phyloP scores from a whole-genome alignment of 2,329 filamentous ascomycete species.

The Beauveria sp. region DNA sequence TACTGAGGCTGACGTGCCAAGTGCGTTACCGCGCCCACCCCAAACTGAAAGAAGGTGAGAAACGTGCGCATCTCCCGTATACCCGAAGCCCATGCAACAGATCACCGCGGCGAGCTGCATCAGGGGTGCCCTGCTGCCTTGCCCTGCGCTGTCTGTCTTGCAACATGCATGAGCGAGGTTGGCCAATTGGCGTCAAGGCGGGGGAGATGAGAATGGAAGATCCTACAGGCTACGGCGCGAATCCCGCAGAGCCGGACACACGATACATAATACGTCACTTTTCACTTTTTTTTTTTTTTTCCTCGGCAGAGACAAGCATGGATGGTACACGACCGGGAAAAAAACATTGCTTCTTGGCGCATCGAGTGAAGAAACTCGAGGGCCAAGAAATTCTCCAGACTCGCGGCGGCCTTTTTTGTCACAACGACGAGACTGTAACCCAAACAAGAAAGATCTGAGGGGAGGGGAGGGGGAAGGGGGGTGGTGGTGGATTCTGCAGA shows the following conservation, averaged over 20 bases:
- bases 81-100: slow-evolving; percentile 8
- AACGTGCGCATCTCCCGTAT: neutral
- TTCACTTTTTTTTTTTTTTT: neutral
- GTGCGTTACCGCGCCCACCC: neutral
- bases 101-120: neutral
- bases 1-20: neutral
- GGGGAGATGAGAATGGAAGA: neutral
- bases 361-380: neutral
- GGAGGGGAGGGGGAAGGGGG: no score
- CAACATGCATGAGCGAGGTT: neutral
- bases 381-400: no score
- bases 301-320: neutral
- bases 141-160: no score
- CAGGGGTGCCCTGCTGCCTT: slow-evolving; percentile 2
- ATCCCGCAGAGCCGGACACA: neutral
- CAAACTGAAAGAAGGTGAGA: neutral
- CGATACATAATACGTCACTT: neutral
- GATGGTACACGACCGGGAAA: neutral
- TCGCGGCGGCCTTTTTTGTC: no score
- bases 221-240: neutral
- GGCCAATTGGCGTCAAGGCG: slow-evolving; percentile 5
- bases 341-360: neutral
- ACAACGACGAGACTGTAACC: neutral
- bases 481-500: neutral
- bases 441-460: neutral